Evolutionary conservation across 768 basidiomycete genomes (phyloP).

Genomic region (Trametes cinnabarina): DNA sequence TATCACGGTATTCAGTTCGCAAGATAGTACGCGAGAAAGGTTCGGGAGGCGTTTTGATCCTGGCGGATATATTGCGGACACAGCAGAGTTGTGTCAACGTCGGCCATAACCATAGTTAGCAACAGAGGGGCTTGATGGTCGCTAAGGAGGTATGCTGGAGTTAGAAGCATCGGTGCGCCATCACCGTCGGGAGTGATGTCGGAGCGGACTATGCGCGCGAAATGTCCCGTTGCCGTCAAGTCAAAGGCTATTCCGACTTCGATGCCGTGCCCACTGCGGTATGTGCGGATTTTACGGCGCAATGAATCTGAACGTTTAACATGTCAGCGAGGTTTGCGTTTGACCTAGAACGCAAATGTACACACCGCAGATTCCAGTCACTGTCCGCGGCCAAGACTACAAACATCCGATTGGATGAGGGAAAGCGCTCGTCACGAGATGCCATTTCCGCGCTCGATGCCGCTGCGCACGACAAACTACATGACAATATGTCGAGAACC

Average conservation of each 20-base stretch:
- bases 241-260: background rate
- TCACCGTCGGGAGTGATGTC: background rate
- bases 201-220: slow-evolving; percentile 1
- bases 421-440: too few species aligned
- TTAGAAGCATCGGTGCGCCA: background rate
- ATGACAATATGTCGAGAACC: too few species aligned
- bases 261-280: background rate
- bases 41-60: too few species aligned
- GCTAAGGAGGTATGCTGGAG: background rate
- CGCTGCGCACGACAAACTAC: too few species aligned
- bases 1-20: too few species aligned
- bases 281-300: background rate
- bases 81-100: background rate
- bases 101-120: background rate
- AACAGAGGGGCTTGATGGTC: background rate
- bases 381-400: too few species aligned
- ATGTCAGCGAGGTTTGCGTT: background rate
- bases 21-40: too few species aligned
- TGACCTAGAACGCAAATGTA: background rate
- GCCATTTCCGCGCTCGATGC: too few species aligned
- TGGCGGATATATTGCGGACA: background rate
- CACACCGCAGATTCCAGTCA: too few species aligned
- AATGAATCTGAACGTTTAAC: background rate
- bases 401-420: too few species aligned
- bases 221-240: too few species aligned